These are phyloP conservation scores for Penicillium alfredii DNA, from an alignment of 495 filamentous ascomycete species.

Conservation along the genomic window DNA sequence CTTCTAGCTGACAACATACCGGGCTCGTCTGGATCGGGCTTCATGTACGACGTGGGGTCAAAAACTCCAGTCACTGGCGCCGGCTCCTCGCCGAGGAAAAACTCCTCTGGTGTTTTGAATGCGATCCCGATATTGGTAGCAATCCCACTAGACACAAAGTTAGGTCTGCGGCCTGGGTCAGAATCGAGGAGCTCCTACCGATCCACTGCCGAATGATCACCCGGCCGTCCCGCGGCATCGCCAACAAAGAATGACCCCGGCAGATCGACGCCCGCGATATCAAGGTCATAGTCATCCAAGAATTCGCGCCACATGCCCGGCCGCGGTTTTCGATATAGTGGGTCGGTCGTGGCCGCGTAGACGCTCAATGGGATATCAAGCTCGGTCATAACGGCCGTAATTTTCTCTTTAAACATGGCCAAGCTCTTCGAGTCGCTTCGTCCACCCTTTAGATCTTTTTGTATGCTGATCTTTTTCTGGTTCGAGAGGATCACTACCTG, in stretches of 20 bases:
- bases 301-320: constrained; percentile 86
- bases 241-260: constrained; percentile 76
- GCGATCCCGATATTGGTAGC: constrained; percentile 73
- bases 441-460: constrained; percentile 62
- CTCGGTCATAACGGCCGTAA: constrained; percentile 57
- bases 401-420: constrained; percentile 72
- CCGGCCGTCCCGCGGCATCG: constrained; percentile 68
- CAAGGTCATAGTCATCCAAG: constrained; percentile 64
- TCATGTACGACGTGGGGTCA: constrained; percentile 52
- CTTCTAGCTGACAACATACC: constrained; percentile 30
- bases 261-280: constrained; percentile 58
- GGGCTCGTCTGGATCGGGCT: constrained; percentile 27
- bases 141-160: constrained; percentile 47
- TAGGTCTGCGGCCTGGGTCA: no score
- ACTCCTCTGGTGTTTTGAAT: constrained; percentile 87
- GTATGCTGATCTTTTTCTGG: constrained; percentile 72
- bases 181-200: constrained; percentile 40
- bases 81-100: constrained; percentile 63
- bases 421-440: constrained; percentile 60
- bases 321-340: constrained; percentile 80
- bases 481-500: constrained; percentile 78
- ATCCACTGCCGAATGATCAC: constrained; percentile 75
- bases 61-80: constrained; percentile 62
- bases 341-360: constrained; percentile 77
- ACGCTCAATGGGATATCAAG: constrained; percentile 73